Evolutionary conservation across 1,139 yeast species (phyloP), one percentile per base, ranked within the genome.

Genomic region (Zygoascus sp.): DNA sequence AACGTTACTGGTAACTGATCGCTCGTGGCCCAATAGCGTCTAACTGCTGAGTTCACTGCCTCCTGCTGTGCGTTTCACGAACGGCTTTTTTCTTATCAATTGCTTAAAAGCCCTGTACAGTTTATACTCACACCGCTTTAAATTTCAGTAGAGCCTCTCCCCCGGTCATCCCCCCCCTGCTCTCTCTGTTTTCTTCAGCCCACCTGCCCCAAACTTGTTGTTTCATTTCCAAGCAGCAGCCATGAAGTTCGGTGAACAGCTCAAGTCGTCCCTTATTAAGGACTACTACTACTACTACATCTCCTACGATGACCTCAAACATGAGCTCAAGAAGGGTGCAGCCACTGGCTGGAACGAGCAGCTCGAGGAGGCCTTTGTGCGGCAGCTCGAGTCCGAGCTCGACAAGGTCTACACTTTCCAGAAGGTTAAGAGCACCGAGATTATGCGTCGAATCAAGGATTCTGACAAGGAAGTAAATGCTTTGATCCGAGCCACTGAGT

Each of bases 331-430:
- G 59, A 79, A 79, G 58, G 83, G 83, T 15, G 70, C 86, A 53
- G 60, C 66, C 15, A 70, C 73, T 57, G 77, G 79, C 53, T 90
- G 97, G 97, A 73, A 79, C 46, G 80, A 83, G 55, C 77, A 77
- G 42, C 71, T 83, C 50, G 97, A 90, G 64, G 95, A 89, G 59
- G 79, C 80, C 40, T 90, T 90, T 61, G 76, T 90, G 46, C 76
- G 78, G 35, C 74, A 76, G 10, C 70, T 90, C 53, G 97, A 89
- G 64, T 69, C 75, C 9, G 96, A 90, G 62, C 74, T 90, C 61
- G 96, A 88, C 65, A 90, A 90, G 69, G 95, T 90, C 19, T 90
- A 81, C 69, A 83, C 87, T 27, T 90, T 90, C 70, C 90, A 94
- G 58, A 83, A 80, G 62, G 88, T 90, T 49, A 90, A 89, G 68